phyloP scores from a whole-genome alignment of 805 yeast genomes.

The Lipomyces kockii region DNA sequence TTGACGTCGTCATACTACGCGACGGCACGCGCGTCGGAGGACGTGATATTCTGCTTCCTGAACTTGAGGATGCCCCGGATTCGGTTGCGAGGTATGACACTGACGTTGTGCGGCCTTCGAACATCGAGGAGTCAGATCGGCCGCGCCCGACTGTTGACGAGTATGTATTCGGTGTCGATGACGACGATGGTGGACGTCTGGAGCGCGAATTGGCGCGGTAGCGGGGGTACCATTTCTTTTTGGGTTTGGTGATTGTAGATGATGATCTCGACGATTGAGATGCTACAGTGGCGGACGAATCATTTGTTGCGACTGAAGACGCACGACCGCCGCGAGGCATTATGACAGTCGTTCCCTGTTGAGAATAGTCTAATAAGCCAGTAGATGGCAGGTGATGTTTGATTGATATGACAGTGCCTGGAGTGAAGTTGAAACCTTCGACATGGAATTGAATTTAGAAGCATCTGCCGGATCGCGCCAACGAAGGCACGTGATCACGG shows the following conservation, averaged over 20 bases:
- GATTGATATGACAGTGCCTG: not conserved
- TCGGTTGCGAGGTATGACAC: not conserved
- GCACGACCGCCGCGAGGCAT: not conserved
- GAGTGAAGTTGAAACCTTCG: no score
- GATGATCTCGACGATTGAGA: not conserved
- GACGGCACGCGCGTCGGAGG: slow-evolving; percentile 10
- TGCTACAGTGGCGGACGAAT: not conserved
- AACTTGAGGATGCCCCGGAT: not conserved
- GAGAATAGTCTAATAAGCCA: not conserved
- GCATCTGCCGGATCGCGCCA: not conserved
- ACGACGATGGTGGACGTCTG: not conserved
- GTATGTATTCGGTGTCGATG: not conserved
- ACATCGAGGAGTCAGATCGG: not conserved
- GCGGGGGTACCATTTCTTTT: not conserved
- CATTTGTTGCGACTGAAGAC: not conserved
- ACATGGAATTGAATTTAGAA: not conserved
- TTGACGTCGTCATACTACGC: slow-evolving; percentile 4
- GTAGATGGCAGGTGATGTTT: not conserved
- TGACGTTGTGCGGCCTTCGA: not conserved
- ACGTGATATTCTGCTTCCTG: slow-evolving; percentile 3
- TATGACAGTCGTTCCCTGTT: not conserved
- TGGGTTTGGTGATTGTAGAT: not conserved
- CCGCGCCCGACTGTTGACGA: not conserved
- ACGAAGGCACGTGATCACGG: not conserved
- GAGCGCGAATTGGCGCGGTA: not conserved